phyloP scores from a whole-genome alignment of 2,329 filamentous ascomycete species.

The Talaromyces sp. region DNA sequence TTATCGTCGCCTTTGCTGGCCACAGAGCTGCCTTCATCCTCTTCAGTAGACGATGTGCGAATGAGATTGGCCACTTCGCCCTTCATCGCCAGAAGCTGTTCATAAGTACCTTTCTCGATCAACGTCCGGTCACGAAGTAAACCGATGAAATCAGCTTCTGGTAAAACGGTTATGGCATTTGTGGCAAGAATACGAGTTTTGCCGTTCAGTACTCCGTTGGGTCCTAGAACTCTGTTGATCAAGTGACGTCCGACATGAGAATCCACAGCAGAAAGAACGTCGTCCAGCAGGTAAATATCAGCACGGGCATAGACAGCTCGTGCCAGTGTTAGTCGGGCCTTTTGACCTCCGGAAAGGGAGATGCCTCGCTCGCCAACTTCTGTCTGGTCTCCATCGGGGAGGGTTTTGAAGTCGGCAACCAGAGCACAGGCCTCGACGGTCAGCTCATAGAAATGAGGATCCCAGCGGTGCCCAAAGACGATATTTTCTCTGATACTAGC shows the following conservation, averaged over 20 bases:
- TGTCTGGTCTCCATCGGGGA: constrained; percentile 94
- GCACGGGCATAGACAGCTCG: constrained; percentile 92
- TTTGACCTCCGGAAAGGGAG: constrained; percentile 91
- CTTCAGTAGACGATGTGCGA: constrained; percentile 55
- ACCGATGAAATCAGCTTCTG: constrained; percentile 82
- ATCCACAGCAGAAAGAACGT: constrained; percentile 94
- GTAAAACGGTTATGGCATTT: constrained; percentile 86
- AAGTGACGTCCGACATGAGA: constrained; percentile 93
- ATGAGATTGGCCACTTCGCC: constrained; percentile 82
- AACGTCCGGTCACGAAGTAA: constrained; percentile 78
- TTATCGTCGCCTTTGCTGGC: constrained; percentile 55
- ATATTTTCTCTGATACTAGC: constrained; percentile 97
- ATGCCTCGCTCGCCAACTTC: constrained; percentile 96
- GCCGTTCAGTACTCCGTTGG: constrained; percentile 70
- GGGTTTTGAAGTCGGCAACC: constrained; percentile 79
- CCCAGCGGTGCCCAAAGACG: constrained; percentile 89
- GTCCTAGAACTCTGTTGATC: constrained; percentile 87
- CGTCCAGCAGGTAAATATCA: constrained; percentile 93
- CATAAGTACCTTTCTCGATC: constrained; percentile 82
- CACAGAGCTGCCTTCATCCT: constrained; percentile 40
- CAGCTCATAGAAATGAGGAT: constrained; percentile 88
- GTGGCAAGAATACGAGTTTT: constrained; percentile 93
- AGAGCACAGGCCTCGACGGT: constrained; percentile 89
- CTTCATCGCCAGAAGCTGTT: constrained; percentile 88
- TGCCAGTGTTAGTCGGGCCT: constrained; percentile 85